A percentile compares a stretch with the other conserved stretches of the same genome.
These are phyloP conservation scores for Angomonas deanei DNA, from an alignment of 208 protist species.

Conservation along the genomic window DNA sequence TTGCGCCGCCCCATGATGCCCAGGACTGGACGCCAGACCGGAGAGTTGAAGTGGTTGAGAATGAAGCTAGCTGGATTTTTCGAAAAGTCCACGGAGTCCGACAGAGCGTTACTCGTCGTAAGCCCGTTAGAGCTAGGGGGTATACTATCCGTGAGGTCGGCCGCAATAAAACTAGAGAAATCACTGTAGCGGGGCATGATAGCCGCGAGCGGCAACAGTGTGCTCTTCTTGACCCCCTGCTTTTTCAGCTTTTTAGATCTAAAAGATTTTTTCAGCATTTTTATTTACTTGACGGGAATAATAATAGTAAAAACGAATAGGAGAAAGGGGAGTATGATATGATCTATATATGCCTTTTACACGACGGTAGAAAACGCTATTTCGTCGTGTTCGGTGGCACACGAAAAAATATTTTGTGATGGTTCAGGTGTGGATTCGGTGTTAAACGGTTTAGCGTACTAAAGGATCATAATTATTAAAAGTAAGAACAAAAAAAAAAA, in stretches of 20 bases:
- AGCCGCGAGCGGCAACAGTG: not conserved
- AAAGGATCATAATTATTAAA: conserved; percentile 5
- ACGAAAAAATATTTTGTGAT: too few species aligned
- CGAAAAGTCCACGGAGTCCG: not conserved
- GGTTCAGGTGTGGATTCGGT: not conserved
- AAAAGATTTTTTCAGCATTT: too few species aligned
- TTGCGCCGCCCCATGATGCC: conserved; percentile 33
- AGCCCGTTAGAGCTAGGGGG: not conserved
- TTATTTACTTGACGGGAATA: too few species aligned
- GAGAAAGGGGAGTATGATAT: too few species aligned
- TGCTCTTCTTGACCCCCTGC: not conserved
- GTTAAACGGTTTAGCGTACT: not conserved
- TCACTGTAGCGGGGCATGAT: not conserved
- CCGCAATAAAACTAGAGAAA: conserved; percentile 6
- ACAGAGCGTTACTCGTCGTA: not conserved
- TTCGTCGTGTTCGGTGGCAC: too few species aligned
- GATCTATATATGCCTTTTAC: too few species aligned
- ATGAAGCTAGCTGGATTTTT: conserved; percentile 10
- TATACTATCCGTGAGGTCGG: conserved; percentile 11
- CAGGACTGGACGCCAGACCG: conserved; percentile 37
- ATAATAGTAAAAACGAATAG: too few species aligned
- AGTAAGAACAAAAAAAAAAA: conserved; percentile 1
- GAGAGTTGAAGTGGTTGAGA: conserved; percentile 29
- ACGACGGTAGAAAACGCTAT: too few species aligned
- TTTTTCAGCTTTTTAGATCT: too few species aligned